Evolutionary conservation across 257 asterid species (phyloP).

Genomic region (Capsicum chinense): DNA sequence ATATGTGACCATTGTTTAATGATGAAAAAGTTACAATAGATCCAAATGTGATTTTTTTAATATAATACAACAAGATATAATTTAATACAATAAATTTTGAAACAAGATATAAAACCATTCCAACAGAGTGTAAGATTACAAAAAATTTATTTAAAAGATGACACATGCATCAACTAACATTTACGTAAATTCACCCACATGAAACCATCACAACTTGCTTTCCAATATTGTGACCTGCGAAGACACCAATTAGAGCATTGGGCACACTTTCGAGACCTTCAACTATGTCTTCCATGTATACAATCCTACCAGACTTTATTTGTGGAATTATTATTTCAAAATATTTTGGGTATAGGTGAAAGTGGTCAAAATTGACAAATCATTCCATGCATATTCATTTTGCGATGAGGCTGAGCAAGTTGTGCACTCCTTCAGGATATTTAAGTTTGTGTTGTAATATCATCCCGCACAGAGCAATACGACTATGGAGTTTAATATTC

Average conservation of each 20-base stretch:
- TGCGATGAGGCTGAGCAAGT: conserved; percentile 19
- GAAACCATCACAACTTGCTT: conserved; percentile 11
- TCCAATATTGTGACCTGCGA: neutral
- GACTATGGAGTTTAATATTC: conserved; percentile 5
- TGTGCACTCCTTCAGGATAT: conserved; percentile 2
- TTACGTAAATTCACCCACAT: neutral
- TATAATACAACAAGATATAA: too few relatives aligned
- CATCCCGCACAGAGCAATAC: conserved; percentile 18
- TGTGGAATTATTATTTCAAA: conserved; percentile 3
- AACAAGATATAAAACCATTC: too few relatives aligned
- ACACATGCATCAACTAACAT: neutral
- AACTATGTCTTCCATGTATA: neutral
- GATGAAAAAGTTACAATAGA: too few relatives aligned
- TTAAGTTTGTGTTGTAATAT: conserved; percentile 4
- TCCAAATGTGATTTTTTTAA: too few relatives aligned
- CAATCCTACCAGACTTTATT: neutral
- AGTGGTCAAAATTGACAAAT: neutral
- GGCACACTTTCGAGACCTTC: conserved; percentile 8
- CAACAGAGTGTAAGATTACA: too few relatives aligned
- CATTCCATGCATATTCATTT: neutral
- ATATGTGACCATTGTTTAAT: too few relatives aligned
- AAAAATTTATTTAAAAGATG: too few relatives aligned
- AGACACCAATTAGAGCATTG: conserved; percentile 14
- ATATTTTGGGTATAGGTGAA: neutral
- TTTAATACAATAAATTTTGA: too few relatives aligned